Base-by-base conservation (phyloP, 2,329 filamentous ascomycete species). In the Hirsutella rhossiliensis region DNA sequence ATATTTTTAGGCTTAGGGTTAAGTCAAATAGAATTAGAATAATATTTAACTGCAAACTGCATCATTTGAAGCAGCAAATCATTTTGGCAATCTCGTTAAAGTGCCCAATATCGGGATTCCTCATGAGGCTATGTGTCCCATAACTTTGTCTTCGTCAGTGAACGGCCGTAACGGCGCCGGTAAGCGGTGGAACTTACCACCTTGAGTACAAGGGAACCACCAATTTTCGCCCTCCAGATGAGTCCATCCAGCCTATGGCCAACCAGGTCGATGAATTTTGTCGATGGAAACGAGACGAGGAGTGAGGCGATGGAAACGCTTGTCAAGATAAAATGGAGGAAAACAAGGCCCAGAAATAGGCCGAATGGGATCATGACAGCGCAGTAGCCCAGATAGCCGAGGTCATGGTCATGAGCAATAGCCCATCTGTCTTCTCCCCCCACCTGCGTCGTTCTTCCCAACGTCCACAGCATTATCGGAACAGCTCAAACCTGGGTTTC, bases 61-160 rank as follows among this genome's bases (percentile, higher is more conserved):
- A 38, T 38, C 27, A 38, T 43, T 23, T 43, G 41, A 31, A 43
- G 41, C 5, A 43, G 23, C 23, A 34, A 43, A 23, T 23, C 34
- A 19, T 31, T 43, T 29, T 43, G 41, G 27, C 41, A 43, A 34
- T 43, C 41, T 15, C 41, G 41, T 17, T 43, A 28, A 8, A 43
- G 3, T 29, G 42, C 42, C 42, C 42, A 43, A 23, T 43, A 43
- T 9, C 34, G 42, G 9, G 41, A 31, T n/a, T 13, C 34, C 15
- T 20, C 27, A 6, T 34, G 42, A 32, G 42, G 34, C 17, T 43
- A 12, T 6, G 11, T 43, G 27, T 43, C 34, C 42, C 34, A 43
- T 34, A 43, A 43, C 42, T 43, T 34, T 11, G 40, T 32, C 15
- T 12, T 15, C n/a, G n/a, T n/a, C n/a, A n/a, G n/a, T n/a, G n/a